Evolutionary conservation across 2,329 filamentous ascomycete genomes (phyloP), one percentile per base, ranked within the genome.

Genomic region (Aspergillus caelatus): DNA sequence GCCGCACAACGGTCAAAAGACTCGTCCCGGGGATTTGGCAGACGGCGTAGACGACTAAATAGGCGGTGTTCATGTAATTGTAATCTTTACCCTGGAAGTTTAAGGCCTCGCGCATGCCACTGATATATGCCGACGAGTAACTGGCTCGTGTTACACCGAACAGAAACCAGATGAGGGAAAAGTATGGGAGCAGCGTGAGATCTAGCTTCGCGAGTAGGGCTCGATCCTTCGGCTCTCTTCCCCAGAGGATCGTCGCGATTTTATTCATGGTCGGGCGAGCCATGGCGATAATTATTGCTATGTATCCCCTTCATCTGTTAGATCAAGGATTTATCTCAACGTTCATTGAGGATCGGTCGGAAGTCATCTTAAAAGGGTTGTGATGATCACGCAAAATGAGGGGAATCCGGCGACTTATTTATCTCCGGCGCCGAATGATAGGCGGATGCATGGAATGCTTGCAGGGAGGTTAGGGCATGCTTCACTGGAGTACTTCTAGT

Each of bases 101-200:
- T 2, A 80, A 62, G 1, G 77, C 78, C 36, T 78, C 76, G 43
- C 74, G 72, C 78, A 80, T 80, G 23, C 78, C 78, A 57, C 78
- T 80, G 61, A 81, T 80, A 66, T 80, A 81, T 4, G 79, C 79
- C 0, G 78, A 80, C 36, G 70, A 77, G 64, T 82, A 82, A 65
- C 77, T 80, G 32, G 80, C 75, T 12, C 80, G 74, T 6, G 80
- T 81, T 56, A 82, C 75, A 32, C 81, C 81, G 61, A 82, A 82
- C 4, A 82, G 70, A 57, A 82, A 82, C 81, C 80, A 82, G n/a
- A 82, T 78, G 14, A 82, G 68, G 0, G 79, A 81, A 65, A 82
- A 82, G 63, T 83, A 82, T 0, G 77, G 76, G 23, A 81, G 72
- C 8, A 81, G 70, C 0, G 79, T 81, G 52, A 76, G 72, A 63